Conservation (phyloP, 768 basidiomycete species). For the Calocera viscosa region DNA sequence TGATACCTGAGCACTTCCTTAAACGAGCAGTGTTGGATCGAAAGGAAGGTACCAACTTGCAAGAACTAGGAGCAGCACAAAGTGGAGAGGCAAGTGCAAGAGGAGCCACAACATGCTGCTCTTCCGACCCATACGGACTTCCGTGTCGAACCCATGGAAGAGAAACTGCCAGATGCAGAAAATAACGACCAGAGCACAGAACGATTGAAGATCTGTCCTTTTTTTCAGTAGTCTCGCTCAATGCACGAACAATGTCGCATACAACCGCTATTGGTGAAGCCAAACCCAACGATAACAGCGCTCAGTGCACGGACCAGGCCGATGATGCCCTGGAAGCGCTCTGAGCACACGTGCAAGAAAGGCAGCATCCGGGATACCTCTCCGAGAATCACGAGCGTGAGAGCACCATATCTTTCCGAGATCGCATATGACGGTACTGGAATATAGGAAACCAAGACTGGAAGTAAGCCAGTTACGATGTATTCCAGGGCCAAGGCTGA, state of each 20-base stretch:
- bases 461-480: too few relatives aligned
- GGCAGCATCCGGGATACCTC: too few relatives aligned
- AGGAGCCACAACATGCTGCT: neutral
- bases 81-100: neutral
- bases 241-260: neutral
- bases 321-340: constrained; percentile 2
- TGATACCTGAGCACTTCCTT: too few relatives aligned
- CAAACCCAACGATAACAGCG: neutral
- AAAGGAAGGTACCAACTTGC: too few relatives aligned
- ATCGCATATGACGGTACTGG: neutral
- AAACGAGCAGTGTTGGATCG: too few relatives aligned
- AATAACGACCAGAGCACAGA: neutral
- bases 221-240: neutral
- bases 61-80: neutral
- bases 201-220: neutral
- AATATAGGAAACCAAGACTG: too few relatives aligned
- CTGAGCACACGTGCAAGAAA: too few relatives aligned
- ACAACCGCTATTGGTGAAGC: neutral
- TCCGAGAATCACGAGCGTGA: neutral
- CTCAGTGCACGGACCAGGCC: neutral
- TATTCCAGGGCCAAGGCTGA: too few relatives aligned
- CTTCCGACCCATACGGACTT: neutral
- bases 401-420: neutral
- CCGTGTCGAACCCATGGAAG: constrained; percentile 1
- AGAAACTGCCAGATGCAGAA: neutral